Base-by-base conservation (phyloP, 352 stramenopile genomes). In the Pythium scleroteichum region DNA sequence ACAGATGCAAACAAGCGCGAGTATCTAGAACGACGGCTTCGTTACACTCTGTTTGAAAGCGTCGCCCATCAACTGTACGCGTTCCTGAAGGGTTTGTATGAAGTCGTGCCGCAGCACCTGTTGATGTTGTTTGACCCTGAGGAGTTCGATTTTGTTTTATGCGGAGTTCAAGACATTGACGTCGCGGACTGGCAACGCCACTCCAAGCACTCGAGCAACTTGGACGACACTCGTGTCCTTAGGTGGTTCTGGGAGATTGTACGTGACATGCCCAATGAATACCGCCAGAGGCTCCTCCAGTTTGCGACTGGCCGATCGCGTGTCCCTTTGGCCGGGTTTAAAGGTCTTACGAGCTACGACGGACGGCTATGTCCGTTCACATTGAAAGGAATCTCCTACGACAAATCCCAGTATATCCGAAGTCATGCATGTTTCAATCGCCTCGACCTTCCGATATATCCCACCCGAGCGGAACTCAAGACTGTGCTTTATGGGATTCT, bases 181-280 rank as follows among this genome's bases (percentile, higher is more conserved):
- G 94, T 99, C 35, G 79, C 90, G 1, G 97, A 99, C 74, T 99
- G 97, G 97, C 83, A 94, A 65, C 61, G 68, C 3, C 68, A 98
- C 62, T 97, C 95, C 1, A 69, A 75, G 10, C 50, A 67, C 24
- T 86, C 74, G 23, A 60, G 69, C 44, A 87, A 90, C 33, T 50
- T 90, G 9, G 58, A 69, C 23, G 72, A 62, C 27, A 53, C 71
- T 16, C 70, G 50, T 2, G 69, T 81, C 2, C 66, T 64, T 3
- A 63, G 68, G 3, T 99, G 95, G 96, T 99, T 99, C 67, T 99
- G 97, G 97, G 97, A 98, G 56, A 92, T 98, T 24, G 84, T 99
- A 57, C 85, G 88, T 20, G 82, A 89, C 44, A 90, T 92, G 79
- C 77, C 84, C 13, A 90, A 88, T 54, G 82, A 92, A 57, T 90